Base-by-base conservation (phyloP, 768 basidiomycete species). In the Tephrocybe sp. region DNA sequence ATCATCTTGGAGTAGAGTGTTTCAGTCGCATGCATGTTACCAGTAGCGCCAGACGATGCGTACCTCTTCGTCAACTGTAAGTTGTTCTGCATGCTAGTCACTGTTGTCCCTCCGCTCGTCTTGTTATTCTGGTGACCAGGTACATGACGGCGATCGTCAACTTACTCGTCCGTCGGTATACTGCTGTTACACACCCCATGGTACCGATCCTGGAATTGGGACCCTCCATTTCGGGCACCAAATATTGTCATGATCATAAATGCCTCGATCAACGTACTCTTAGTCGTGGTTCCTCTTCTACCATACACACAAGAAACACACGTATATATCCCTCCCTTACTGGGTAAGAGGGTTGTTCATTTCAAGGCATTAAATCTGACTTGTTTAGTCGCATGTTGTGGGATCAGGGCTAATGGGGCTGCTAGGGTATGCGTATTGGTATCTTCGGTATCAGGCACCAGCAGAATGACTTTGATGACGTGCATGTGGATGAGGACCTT, bases 21-120 rank as follows among this genome's bases (percentile, higher is more conserved):
- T 14, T 85, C 84, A 0, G 73, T 77, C 17, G 54, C 74, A 15
- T 69, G 85, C 49, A 68, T 85, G 33, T 56, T 80, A 11, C 70
- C 73, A 1, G 71, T 83, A 0, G 88, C 87, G 0, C 75, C 84
- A 0, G 87, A 88, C 4, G 88, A 89, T 58, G 85, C 85, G 0
- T 90, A 87, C 60, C 72, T 80, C 30, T 87, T 90, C 53, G 71
- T 86, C 49, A 85, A 79, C 58, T 63, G 86, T 85, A 43, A 56
- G 84, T n/a, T n/a, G n/a, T n/a, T n/a, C 62, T 17, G n/a, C 3
- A 24, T n/a, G 41, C 17, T 3, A 17, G 4, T 17, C 24, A 24
- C 10, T n/a, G 37, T 52, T n/a, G 4, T 36, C 4, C 9, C 15
- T 4, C 15, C 15, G 4, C 9, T n/a, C 15, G 4, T 14, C 6